Percentiles rank a stretch among this genome's conserved stretches.
Evolutionary conservation across 495 filamentous ascomycete genomes (phyloP).

Genomic region (Neurospora intermedia): DNA sequence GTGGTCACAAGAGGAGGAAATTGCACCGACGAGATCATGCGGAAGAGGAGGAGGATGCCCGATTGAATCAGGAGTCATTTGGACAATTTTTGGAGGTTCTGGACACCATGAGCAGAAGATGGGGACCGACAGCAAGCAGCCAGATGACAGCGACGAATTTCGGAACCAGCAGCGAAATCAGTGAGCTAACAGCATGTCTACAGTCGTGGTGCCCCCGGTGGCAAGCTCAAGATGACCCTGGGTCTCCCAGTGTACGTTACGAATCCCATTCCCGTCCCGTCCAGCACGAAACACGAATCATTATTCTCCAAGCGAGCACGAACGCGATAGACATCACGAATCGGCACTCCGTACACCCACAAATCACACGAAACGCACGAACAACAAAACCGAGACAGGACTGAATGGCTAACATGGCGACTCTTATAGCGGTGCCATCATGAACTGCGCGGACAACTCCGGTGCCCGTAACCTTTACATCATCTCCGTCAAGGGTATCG

Average conservation of each 20-base stretch:
- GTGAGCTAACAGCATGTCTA: conserved; percentile 14
- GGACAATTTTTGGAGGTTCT: neutral
- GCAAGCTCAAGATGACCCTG: conserved; percentile 99
- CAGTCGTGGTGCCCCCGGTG: conserved; percentile 87
- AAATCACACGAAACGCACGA: neutral
- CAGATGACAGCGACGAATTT: neutral
- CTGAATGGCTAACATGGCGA: conserved; percentile 13
- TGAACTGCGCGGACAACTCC: conserved; percentile 97
- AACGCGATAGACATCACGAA: neutral
- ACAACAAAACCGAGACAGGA: neutral
- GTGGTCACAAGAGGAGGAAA: conserved; percentile 3
- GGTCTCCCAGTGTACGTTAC: conserved; percentile 94
- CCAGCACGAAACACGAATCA: conserved; percentile 8
- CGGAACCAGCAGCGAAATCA: neutral
- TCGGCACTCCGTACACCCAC: neutral
- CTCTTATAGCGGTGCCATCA: conserved; percentile 71
- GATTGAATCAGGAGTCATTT: neutral
- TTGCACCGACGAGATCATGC: neutral
- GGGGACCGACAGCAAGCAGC: neutral
- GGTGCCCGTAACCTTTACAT: conserved; percentile 99
- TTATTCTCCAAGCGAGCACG: neutral
- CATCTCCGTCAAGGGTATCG: conserved; percentile 99
- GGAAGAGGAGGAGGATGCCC: neutral
- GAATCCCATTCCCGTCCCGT: conserved; percentile 4
- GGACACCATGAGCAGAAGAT: neutral